phyloP scores from a whole-genome alignment of 2,329 filamentous ascomycete genomes.

The Venturia carpophila region DNA sequence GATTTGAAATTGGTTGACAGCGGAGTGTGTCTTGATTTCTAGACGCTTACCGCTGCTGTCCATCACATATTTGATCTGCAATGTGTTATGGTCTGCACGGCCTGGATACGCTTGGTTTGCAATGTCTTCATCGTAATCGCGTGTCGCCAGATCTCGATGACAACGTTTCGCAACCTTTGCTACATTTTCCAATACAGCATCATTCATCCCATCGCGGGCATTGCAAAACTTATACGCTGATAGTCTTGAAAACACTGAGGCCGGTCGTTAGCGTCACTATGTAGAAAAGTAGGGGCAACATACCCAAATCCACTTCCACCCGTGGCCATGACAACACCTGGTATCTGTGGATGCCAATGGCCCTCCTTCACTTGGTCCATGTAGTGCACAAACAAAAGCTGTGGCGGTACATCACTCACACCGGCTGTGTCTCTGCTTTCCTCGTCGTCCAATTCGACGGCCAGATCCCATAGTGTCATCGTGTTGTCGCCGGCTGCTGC shows the following conservation, averaged over 20 bases:
- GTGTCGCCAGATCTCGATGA: not conserved
- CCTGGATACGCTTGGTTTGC: not conserved
- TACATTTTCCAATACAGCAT: not conserved
- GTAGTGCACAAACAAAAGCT: constrained; percentile 94
- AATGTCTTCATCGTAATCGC: not conserved
- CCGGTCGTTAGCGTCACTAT: not conserved
- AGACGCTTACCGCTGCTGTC: too few species aligned
- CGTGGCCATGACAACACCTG: constrained; percentile 80
- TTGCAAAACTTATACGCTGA: constrained; percentile 28
- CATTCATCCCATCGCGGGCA: not conserved
- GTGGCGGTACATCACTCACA: constrained; percentile 82
- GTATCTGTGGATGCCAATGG: constrained; percentile 97
- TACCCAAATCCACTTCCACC: constrained; percentile 74
- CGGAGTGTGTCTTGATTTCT: too few species aligned
- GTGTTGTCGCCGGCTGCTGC: constrained; percentile 91
- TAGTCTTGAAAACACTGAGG: constrained; percentile 33
- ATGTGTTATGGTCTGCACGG: not conserved
- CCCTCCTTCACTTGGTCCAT: constrained; percentile 91
- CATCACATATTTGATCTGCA: too few species aligned
- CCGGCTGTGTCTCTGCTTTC: constrained; percentile 86
- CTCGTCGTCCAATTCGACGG: constrained; percentile 93
- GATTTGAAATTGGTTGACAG: too few species aligned
- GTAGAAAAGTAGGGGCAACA: constrained; percentile 24
- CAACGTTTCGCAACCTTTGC: not conserved
- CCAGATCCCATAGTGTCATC: constrained; percentile 91